Base-by-base conservation (phyloP, 1,284 basidiomycete species). In the Tilletia indica region DNA sequence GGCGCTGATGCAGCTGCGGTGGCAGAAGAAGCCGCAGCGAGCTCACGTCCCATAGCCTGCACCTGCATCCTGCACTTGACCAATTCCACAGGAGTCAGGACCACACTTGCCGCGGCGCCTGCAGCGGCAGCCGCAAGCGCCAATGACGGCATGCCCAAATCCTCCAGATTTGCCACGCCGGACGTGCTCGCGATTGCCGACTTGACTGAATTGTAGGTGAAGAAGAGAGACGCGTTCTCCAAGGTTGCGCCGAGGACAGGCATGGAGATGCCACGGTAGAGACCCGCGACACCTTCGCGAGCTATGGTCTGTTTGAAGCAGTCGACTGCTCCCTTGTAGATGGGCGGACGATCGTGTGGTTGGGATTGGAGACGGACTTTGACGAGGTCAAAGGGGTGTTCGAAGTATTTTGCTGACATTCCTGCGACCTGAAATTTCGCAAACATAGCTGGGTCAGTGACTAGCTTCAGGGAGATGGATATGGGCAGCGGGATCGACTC, bases 51-150 rank as follows among this genome's bases (percentile, higher is more conserved):
- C 51, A 93, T 88, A 89, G 93, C 92, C 85, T 95, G 93, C 3
- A 95, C 93, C 86, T 96, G 96, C 93, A 95, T 94, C 82, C 93
- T 91, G 85, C 93, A 95, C 86, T 96, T 96, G 78, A 96, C 89
- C 71, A 94, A 90, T 85, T 96, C 93, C 75, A 95, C 91, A 1
- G 93, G 94, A 0, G 93, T 95, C 89, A 95, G 86, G 70, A 95
- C 88, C 82, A 94, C 91, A 77, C 91, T 92, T 0, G 93, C 91
- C 39, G 90, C 87, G 2, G 90, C 88, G n/a, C 93, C 93, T 4
- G 93, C 92, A 34, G 90, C 91, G 1, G 89, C 92, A 39, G 90
- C 92, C 6, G 93, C 91, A 12, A 93, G 79, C 1, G 89, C 89
- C 8, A 93, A 87, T 80, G 93, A 89, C 0, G 88, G 83, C 61